Conservation (phyloP, 352 stramenopile species). For the Nothophytophthora sp. region DNA sequence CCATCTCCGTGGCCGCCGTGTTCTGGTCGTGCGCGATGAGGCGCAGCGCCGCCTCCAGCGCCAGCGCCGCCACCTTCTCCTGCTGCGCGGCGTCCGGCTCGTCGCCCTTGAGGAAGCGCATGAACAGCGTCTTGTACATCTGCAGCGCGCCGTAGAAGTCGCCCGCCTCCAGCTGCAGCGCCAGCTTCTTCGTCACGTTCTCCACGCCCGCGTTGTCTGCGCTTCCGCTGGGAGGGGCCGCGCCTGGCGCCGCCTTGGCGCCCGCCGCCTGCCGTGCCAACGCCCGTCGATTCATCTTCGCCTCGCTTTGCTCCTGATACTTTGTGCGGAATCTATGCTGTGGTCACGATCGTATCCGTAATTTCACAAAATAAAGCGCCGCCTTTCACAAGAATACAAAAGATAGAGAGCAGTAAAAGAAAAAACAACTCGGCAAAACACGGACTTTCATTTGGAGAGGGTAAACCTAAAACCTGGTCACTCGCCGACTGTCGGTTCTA, state of each 20-base stretch:
- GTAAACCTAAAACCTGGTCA: neutral
- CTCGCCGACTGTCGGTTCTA: neutral
- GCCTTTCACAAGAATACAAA: too few species aligned
- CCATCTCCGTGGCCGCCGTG: constrained; percentile 80
- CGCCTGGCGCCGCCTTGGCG: constrained; percentile 31
- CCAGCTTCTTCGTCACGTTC: constrained; percentile 79
- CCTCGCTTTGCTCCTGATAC: constrained; percentile 2
- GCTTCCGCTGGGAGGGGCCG: constrained; percentile 15
- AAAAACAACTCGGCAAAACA: too few species aligned
- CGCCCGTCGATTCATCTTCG: constrained; percentile 72
- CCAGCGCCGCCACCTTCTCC: constrained; percentile 61
- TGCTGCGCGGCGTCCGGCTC: constrained; percentile 49
- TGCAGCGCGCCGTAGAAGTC: constrained; percentile 89
- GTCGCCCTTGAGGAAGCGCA: constrained; percentile 82
- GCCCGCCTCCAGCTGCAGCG: constrained; percentile 65
- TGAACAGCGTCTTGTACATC: constrained; percentile 92
- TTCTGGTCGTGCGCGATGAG: constrained; percentile 76
- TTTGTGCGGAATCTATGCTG: neutral
- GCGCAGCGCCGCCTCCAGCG: constrained; percentile 62
- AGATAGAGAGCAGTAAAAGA: too few species aligned
- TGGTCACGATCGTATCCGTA: neutral
- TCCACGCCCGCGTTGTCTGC: constrained; percentile 56
- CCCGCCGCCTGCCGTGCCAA: constrained; percentile 64
- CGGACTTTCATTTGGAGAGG: too few species aligned
- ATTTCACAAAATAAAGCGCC: too few species aligned